phyloP scores from a whole-genome alignment of 305 asterid species.

The Ruellia speciosa region DNA sequence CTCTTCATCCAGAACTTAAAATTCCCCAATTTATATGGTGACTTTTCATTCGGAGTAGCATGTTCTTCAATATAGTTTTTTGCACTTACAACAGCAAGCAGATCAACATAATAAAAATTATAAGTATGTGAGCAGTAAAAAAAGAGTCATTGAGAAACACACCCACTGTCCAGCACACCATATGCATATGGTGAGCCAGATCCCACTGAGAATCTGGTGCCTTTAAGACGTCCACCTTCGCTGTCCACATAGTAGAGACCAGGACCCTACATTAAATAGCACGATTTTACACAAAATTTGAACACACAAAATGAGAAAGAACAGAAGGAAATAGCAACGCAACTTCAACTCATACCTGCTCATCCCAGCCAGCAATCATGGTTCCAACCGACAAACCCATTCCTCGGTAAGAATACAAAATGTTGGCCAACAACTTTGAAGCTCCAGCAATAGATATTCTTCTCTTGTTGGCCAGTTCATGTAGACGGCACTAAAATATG shows the following conservation, averaged over 20 bases:
- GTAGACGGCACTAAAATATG: conserved; percentile 71
- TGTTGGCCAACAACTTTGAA: conserved; percentile 83
- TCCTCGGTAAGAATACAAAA: conserved; percentile 83
- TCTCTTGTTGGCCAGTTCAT: conserved; percentile 86
- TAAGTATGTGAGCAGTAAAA: neutral
- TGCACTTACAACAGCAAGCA: neutral
- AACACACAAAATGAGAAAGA: neutral
- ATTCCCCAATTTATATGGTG: too few relatives aligned
- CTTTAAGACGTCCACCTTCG: conserved; percentile 96
- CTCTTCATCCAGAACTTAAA: too few relatives aligned
- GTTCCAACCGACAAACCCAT: conserved; percentile 96
- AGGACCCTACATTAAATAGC: conserved; percentile 58
- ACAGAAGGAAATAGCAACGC: neutral
- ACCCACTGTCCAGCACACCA: conserved; percentile 95
- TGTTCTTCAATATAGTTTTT: too few relatives aligned
- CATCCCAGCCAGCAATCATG: conserved; percentile 99
- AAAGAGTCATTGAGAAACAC: conserved; percentile 14
- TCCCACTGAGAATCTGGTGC: conserved; percentile 87
- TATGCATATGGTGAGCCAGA: conserved; percentile 97
- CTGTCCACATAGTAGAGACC: conserved; percentile 89
- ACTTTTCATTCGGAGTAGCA: too few relatives aligned
- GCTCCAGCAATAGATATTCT: conserved; percentile 94
- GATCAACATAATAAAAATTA: neutral
- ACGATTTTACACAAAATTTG: neutral
- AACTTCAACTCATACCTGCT: conserved; percentile 44